A percentile compares a stretch with the other conserved stretches of the same genome.
phyloP scores from a whole-genome alignment of 495 filamentous ascomycete genomes.

The Beverwykella pulmonaria region DNA sequence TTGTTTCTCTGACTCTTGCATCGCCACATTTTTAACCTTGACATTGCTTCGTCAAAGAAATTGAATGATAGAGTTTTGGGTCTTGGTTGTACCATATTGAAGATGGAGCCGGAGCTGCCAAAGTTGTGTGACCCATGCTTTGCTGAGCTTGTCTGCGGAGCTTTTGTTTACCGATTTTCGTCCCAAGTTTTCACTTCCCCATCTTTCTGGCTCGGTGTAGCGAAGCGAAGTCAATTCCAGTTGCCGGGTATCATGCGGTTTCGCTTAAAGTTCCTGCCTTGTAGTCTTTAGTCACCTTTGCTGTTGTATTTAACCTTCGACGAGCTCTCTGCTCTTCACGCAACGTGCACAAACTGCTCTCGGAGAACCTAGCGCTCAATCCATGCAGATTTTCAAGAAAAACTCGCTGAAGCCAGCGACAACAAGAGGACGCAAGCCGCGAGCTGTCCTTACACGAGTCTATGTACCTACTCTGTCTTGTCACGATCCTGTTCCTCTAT shows the following conservation, averaged over 20 bases:
- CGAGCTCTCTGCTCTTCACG: no score
- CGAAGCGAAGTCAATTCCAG: not conserved
- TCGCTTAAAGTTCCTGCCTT: not conserved
- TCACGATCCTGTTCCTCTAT: constrained; percentile 79
- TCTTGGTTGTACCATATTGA: no score
- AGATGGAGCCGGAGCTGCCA: no score
- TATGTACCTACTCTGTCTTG: constrained; percentile 60
- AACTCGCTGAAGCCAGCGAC: constrained; percentile 29
- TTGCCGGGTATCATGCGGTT: not conserved
- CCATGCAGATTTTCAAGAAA: constrained; percentile 27
- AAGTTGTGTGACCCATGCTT: no score
- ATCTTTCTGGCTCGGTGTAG: not conserved
- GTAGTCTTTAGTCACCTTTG: not conserved
- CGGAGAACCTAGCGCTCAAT: not conserved
- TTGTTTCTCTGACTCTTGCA: no score
- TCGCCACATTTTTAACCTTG: no score
- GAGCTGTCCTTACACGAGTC: constrained; percentile 59
- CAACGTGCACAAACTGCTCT: not conserved
- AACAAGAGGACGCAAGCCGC: constrained; percentile 35
- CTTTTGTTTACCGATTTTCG: not conserved
- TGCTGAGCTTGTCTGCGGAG: no score
- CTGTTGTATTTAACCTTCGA: not conserved
- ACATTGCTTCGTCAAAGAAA: no score
- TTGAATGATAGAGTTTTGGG: no score
- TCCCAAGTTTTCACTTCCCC: not conserved